Evolutionary conservation across 768 basidiomycete genomes (phyloP).

Genomic region (Mycena rebaudengoi): DNA sequence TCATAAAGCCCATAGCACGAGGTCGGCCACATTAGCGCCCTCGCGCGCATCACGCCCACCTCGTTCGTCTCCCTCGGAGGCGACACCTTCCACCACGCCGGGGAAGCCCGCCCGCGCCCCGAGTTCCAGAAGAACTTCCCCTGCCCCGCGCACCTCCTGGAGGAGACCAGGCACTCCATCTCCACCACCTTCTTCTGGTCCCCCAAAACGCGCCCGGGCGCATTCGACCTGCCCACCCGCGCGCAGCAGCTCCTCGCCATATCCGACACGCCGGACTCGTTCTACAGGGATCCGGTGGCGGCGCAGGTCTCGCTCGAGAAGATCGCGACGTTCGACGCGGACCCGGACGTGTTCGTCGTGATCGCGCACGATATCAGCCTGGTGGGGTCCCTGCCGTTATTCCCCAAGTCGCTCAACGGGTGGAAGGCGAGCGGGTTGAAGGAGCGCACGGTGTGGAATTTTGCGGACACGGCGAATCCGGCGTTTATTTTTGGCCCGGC

Average conservation of each 20-base stretch:
- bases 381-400: not conserved
- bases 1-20: not conserved
- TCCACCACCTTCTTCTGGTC: conserved; percentile 10
- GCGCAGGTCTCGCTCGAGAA: conserved; percentile 7
- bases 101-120: conserved; percentile 8
- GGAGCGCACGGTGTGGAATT: not conserved
- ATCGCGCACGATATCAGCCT: conserved; percentile 10
- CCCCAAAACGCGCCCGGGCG: not conserved
- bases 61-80: conserved; percentile 10
- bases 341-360: conserved; percentile 11
- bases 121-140: conserved; percentile 7
- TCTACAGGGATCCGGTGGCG: not conserved
- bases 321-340: conserved; percentile 6
- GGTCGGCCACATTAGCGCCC: not conserved
- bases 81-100: conserved; percentile 13
- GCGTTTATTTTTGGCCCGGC: conserved; percentile 4
- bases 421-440: conserved; percentile 16
- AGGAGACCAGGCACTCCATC: not conserved
- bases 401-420: conserved; percentile 2
- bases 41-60: conserved; percentile 8
- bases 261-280: not conserved
- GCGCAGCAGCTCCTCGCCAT: not conserved
- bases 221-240: conserved; percentile 6
- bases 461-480: not conserved
- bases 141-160: conserved; percentile 6